Base-by-base conservation (phyloP, 2,329 filamentous ascomycete genomes). In the Hawksworthiomyces lignivorus region DNA sequence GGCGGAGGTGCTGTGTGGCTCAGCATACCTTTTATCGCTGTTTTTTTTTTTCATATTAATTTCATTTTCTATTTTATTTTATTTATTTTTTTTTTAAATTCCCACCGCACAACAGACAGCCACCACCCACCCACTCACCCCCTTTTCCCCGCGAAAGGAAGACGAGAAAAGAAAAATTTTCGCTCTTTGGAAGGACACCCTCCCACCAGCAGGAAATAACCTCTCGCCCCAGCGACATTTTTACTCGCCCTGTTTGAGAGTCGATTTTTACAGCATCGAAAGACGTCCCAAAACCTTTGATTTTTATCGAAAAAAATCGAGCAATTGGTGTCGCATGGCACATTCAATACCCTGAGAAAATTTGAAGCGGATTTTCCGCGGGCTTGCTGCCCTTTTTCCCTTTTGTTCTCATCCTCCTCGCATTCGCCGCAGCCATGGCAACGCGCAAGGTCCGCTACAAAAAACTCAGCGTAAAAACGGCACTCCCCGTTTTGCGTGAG, bases 381-480 rank as follows among this genome's bases (percentile, higher is more conserved):
- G 62, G 62, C 62, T 63, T 60, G 46, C 12, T 46, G 50, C 45
- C 50, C 44, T 45, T 52, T 48, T 50, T 20, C 15, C 43, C 29
- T 14, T 31, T 36, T 36, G 24, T 32, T 36, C 21, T 36, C 11
- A 11, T 19, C 8, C 17, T n/a, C 12, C 18, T 11, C 17, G 7
- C 31, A 20, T n/a, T 51, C 50, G 54, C 48, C 48, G 59, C 61
- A 61, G 56, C 59, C 68, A 79, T 79, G 75, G 73, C 73, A 53
- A 75, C 73, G 59, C 68, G 80, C 65, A 82, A 82, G 67, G 80
- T 87, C 61, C 77, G 84, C 62, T 82, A 86, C 73, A 84, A 87
- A 70, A 97, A 97, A 73, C 78, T 96, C 65, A 92, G 84, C 66
- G 80, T 85, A 59, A 94, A 94, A 72, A 87, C 88, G 62, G 80